Evolutionary conservation across 2,329 filamentous ascomycete genomes (phyloP), one percentile per base, ranked within the genome.

Genomic region (Aspergillus amoenus): DNA sequence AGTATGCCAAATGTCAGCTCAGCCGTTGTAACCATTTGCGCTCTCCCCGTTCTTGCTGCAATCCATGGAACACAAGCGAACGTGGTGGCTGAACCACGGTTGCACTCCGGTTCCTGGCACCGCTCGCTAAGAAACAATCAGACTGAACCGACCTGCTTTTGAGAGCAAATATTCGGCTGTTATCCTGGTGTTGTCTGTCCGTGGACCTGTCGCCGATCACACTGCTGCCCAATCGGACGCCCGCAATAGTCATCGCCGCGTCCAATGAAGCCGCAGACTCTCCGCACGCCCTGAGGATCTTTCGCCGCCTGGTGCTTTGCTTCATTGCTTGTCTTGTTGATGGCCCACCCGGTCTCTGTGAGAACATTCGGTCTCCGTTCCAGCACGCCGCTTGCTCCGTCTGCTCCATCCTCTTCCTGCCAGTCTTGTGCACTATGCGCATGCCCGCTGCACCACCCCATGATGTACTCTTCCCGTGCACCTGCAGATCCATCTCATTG

Each of bases 401-500:
- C 27, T 24, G 24, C 27, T 9, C 27, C 27, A 9, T 30, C 21
- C 21, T 21, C 3, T 11, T 30, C 27, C 27, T 30, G 27, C 9
- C 27, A 11, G 27, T 30, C 27, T 30, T 30, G 27, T 30, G 27
- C 27, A 30, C 27, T 30, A 9, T 9, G 8, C 27, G 27, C 27
- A 30, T 30, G 27, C 27, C 27, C 3, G 27, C 27, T 30, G 27
- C 27, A 30, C 8, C 9, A 30, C 9, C 27, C 27, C 27, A 37
- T 37, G 34, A 37, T 37, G 15, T 5, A 13, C 12, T 37, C 13
- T 34, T 34, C 52, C 24, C 56, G 56, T 58, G 56, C 52, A 50
- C 42, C 21, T 52, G 52, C 32, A 55, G 21, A 43, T 58, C 47
- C 6, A 17, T 55, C 18, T 42, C 42, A 58, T 58, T 58, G 56